phyloP scores from a whole-genome alignment of 495 filamentous ascomycete genomes.

The Aspergillus carlsbadensis region DNA sequence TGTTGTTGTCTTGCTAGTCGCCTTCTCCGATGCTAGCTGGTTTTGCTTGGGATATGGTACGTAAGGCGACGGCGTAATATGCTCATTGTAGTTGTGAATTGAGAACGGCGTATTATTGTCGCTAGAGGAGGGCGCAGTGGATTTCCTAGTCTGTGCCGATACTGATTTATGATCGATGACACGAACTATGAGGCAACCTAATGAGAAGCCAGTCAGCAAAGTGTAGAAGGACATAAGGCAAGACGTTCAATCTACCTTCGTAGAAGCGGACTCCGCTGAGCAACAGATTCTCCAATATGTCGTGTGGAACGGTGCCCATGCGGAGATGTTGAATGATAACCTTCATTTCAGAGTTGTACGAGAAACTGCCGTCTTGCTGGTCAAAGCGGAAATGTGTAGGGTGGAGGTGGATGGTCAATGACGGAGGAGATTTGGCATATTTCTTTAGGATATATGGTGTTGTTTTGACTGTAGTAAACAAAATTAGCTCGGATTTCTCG shows the following conservation, averaged over 20 bases:
- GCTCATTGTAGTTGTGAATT: slow-evolving; percentile 85
- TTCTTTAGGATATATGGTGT: slow-evolving; percentile 79
- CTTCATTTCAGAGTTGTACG: slow-evolving; percentile 88
- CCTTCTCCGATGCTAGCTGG: slow-evolving; percentile 39
- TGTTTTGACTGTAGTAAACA: slow-evolving; percentile 54
- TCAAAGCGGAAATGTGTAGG: slow-evolving; percentile 88
- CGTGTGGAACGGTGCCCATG: slow-evolving; percentile 65
- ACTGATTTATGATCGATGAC: slow-evolving; percentile 79
- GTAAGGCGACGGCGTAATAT: slow-evolving; percentile 83
- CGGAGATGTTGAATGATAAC: slow-evolving; percentile 76
- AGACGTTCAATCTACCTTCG: slow-evolving; percentile 56
- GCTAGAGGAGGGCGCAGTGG: slow-evolving; percentile 49
- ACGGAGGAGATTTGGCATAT: slow-evolving; percentile 72
- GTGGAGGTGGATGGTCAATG: slow-evolving; percentile 82
- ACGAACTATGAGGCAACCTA: slow-evolving; percentile 88
- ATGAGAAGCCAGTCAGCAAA: slow-evolving; percentile 11
- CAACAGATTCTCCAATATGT: slow-evolving; percentile 69
- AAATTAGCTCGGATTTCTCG: slow-evolving; percentile 7
- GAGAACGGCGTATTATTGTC: slow-evolving; percentile 72
- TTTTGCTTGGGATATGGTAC: slow-evolving; percentile 74
- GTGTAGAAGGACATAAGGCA: not conserved
- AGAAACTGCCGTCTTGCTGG: slow-evolving; percentile 86
- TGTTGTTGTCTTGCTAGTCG: slow-evolving; percentile 31
- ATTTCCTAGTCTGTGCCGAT: slow-evolving; percentile 54
- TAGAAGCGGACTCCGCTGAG: slow-evolving; percentile 76